Evolutionary conservation across 2,329 filamentous ascomycete species (phyloP), one percentile per base, ranked within the genome.

Genomic region (Dactylellina drechsleri): DNA sequence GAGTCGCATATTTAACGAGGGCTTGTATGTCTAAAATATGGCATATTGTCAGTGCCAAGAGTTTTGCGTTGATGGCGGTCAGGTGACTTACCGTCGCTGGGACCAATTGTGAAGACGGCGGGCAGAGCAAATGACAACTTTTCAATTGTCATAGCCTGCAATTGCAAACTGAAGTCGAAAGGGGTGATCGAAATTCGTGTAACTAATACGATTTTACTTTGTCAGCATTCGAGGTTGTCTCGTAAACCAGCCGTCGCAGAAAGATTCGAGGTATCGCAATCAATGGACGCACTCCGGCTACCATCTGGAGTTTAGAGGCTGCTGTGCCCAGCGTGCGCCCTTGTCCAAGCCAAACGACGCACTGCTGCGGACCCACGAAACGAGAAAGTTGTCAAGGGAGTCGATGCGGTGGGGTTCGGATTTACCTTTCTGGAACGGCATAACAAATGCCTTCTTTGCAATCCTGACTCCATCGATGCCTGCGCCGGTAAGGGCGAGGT

Each of bases 61-160:
- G 18, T 52, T 52, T 52, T 20, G 47, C 20, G 20, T 52, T 23
- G 20, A 12, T 52, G 4, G n/a, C 2, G 47, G 20, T 52, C 20
- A 16, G 56, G 47, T 45, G 31, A 47, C 65, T 60, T 68, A 68
- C 65, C 71, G 41, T 75, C 7, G 52, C 64, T 64, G 0, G 92
- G 92, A 1, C 83, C 82, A 20, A 84, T 79, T 4, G 82, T 83
- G 47, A 83, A 84, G 12, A 81, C 80, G 4, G 80, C 82, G 40
- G 83, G 81, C 54, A 83, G 83, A 5, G 84, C 77, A 64, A 83
- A 84, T 3, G 83, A 80, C 80, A 84, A 86, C 82, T 96, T 96
- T 83, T 96, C 92, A 79, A 90, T 88, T 16, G 92, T 96, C 92
- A 96, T 96, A 67, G 92, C 92, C 80, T 93, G 91, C 1, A 96